These are phyloP conservation scores for Globisporangium ultimum DNA, from an alignment of 352 stramenopile species.

Conservation along the genomic window DNA sequence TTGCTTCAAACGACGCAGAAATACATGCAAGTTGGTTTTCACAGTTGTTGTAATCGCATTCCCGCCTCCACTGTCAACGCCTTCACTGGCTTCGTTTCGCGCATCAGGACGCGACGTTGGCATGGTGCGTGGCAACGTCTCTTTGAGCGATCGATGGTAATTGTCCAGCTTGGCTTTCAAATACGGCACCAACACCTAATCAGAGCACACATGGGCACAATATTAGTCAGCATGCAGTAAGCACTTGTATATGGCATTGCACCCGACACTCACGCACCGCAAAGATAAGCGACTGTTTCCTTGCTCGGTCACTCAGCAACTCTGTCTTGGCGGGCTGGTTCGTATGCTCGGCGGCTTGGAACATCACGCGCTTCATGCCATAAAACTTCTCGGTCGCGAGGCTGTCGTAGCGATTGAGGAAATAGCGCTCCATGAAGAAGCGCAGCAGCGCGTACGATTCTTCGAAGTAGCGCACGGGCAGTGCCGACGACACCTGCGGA, in stretches of 20 bases:
- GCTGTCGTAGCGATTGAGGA: slow-evolving; percentile 70
- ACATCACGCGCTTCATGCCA: slow-evolving; percentile 79
- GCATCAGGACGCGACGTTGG: neutral
- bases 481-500: slow-evolving; percentile 44
- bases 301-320: slow-evolving; percentile 38
- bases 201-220: slow-evolving; percentile 4
- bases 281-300: slow-evolving; percentile 54
- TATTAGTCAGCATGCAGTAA: neutral
- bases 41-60: neutral
- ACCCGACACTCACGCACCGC: slow-evolving; percentile 27
- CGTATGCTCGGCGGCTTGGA: slow-evolving; percentile 11
- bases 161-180: slow-evolving; percentile 75
- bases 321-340: slow-evolving; percentile 19
- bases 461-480: slow-evolving; percentile 68
- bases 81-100: slow-evolving; percentile 4
- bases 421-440: slow-evolving; percentile 63
- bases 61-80: neutral
- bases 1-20: slow-evolving; percentile 44
- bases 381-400: slow-evolving; percentile 83
- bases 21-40: slow-evolving; percentile 21
- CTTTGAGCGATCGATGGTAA: slow-evolving; percentile 45
- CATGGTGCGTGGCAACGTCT: slow-evolving; percentile 22
- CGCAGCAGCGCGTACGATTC: slow-evolving; percentile 76
- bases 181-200: slow-evolving; percentile 67
- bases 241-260: neutral